These are phyloP conservation scores for Lactarius evosmus DNA, from an alignment of 768 basidiomycete genomes.

Conservation along the genomic window DNA sequence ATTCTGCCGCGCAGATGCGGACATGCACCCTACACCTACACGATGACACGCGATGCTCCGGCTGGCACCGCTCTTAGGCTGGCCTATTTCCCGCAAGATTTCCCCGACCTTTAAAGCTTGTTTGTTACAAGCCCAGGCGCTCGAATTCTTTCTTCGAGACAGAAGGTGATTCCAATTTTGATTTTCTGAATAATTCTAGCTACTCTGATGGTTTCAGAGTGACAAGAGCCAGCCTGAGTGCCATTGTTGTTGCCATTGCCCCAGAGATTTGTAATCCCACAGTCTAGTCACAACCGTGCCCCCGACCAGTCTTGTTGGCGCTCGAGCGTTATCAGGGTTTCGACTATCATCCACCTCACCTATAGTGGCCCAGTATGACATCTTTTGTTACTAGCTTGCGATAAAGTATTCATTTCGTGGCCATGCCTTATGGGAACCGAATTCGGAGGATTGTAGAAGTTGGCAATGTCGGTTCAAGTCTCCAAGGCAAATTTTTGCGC, in stretches of 20 bases:
- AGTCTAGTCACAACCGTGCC: too few relatives aligned
- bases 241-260: neutral
- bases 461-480: constrained; percentile 29
- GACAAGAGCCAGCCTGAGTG: too few relatives aligned
- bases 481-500: constrained; percentile 23
- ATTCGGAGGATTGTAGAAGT: constrained; percentile 15
- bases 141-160: neutral
- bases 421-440: constrained; percentile 25
- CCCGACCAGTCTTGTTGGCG: neutral
- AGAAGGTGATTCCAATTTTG: neutral
- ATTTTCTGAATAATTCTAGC: too few relatives aligned
- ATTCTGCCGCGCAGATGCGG: too few relatives aligned
- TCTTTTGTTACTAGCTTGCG: constrained; percentile 18
- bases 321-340: neutral
- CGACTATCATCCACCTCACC: neutral
- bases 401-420: constrained; percentile 1
- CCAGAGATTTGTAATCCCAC: neutral
- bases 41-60: neutral
- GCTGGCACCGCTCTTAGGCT: neutral
- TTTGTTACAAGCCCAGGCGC: too few relatives aligned
- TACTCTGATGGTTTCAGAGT: too few relatives aligned
- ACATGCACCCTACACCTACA: too few relatives aligned
- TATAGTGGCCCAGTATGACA: constrained; percentile 4
- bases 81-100: neutral
- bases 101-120: neutral